Conservation (phyloP, 2,329 filamentous ascomycete genomes). For the Ceratocystis diversiconidia region DNA sequence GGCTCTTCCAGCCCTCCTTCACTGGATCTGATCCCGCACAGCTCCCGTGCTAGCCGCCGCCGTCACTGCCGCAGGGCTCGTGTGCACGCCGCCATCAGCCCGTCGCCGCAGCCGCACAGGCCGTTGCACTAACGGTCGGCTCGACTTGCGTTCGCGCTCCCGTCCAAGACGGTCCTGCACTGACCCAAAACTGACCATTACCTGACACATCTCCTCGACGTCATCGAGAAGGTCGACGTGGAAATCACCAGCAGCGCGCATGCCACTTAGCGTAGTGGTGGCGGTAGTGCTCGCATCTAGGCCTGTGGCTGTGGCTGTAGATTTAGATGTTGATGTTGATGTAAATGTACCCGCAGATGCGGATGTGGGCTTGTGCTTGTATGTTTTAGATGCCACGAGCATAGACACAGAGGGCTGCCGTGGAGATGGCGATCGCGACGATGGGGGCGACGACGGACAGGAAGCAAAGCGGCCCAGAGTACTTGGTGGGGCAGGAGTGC, state of each 20-base stretch:
- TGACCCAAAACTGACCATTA: conserved; percentile 1
- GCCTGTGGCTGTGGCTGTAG: neutral
- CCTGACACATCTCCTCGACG: conserved; percentile 3
- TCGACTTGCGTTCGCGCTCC: neutral
- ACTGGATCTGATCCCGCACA: neutral
- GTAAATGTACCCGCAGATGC: no score
- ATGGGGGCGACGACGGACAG: neutral
- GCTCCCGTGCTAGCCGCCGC: neutral
- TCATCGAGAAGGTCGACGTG: neutral
- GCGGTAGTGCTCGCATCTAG: neutral
- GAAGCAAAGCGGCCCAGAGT: neutral
- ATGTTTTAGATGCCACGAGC: neutral
- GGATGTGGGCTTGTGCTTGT: no score
- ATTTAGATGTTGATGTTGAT: no score
- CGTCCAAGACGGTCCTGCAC: neutral
- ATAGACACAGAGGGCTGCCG: neutral
- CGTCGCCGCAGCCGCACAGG: conserved; percentile 5
- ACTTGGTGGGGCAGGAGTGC: neutral
- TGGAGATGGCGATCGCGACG: neutral
- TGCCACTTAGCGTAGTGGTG: neutral
- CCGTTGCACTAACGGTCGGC: conserved; percentile 1
- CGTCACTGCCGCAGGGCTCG: neutral
- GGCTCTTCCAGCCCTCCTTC: neutral
- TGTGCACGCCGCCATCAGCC: neutral
- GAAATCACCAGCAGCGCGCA: neutral